Conservation (phyloP, 2,329 filamentous ascomycete species). For the Cladosporium oxysporum region DNA sequence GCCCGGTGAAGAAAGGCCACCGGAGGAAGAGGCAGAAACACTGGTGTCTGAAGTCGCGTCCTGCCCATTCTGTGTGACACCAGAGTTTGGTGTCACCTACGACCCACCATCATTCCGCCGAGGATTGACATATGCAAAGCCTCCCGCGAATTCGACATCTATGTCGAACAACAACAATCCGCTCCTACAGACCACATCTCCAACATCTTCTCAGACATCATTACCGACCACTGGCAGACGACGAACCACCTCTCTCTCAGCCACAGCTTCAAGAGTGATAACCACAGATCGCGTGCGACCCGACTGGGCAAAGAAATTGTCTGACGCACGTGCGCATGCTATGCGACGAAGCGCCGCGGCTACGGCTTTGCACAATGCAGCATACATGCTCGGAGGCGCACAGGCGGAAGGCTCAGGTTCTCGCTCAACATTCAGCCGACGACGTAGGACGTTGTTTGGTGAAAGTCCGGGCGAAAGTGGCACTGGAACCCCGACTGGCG, state of each 20-base stretch:
- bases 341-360: constrained; percentile 86
- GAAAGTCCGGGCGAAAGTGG: constrained; percentile 50
- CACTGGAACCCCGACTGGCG: constrained; percentile 44
- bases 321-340: constrained; percentile 79
- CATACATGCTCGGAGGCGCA: constrained; percentile 74
- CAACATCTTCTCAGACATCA: constrained; percentile 71
- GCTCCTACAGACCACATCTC: constrained; percentile 60
- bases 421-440: constrained; percentile 40
- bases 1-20: constrained; percentile 36
- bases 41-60: constrained; percentile 88
- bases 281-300: constrained; percentile 90
- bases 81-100: constrained; percentile 96
- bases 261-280: constrained; percentile 80
- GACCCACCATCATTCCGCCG: constrained; percentile 84
- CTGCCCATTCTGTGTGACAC: constrained; percentile 92
- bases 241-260: constrained; percentile 72
- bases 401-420: constrained; percentile 10
- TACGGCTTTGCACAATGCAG: constrained; percentile 90
- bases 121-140: constrained; percentile 69
- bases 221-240: constrained; percentile 49
- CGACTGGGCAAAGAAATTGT: constrained; percentile 90
- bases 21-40: constrained; percentile 56
- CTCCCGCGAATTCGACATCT: constrained; percentile 34
- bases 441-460: constrained; percentile 55
- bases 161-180: constrained; percentile 38